Base-by-base conservation (phyloP, 1,139 yeast species). In the Lodderomyces parapsilosis region DNA sequence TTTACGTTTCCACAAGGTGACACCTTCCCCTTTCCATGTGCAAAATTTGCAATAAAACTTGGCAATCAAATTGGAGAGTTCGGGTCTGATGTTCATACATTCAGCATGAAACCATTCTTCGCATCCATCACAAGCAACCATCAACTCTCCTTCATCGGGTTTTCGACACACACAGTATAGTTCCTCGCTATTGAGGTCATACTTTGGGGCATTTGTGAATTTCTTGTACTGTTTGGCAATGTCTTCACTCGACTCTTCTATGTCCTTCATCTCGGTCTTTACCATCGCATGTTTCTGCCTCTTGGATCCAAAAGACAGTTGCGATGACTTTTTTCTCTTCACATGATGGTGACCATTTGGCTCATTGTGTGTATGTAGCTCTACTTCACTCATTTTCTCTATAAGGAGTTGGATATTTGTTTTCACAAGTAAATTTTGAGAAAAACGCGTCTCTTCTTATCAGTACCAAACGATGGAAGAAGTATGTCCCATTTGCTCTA, bases 111-210 rank as follows among this genome's bases (percentile, higher is more conserved):
- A 91, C 98, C 98, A 91, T 50, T 88, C 96, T 57, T 90, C 96
- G 63, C 98, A 91, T 6, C 89, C 91, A 60, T 90, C 97, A 59
- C 98, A 91, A 0, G 87, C 90, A 18, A 91, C 86, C 97, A 90
- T 90, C 49, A 85, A 59, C 60, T 86, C 86, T 1, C 78, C 78
- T 48, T 75, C 72, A 56, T 91, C 97, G 0, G 91, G 86, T 47
- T 76, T 77, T 36, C 94, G 74, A 60, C 98, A 91, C 0, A 83
- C 66, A 59, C 98, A 91, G 55, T 74, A 90, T 9, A 88, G 66
- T 48, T 84, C 93, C 49, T 83, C 86, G 38, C 81, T 68, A 51
- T 74, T 65, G 38, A 68, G 50, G 46, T 73, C 65, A 53, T 59
- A 77, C 50, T 74, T 76, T 9, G 81, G 65, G 0, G 83, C 68